phyloP scores from a whole-genome alignment of 2,329 filamentous ascomycete genomes.

The Diaporthe velutina region DNA sequence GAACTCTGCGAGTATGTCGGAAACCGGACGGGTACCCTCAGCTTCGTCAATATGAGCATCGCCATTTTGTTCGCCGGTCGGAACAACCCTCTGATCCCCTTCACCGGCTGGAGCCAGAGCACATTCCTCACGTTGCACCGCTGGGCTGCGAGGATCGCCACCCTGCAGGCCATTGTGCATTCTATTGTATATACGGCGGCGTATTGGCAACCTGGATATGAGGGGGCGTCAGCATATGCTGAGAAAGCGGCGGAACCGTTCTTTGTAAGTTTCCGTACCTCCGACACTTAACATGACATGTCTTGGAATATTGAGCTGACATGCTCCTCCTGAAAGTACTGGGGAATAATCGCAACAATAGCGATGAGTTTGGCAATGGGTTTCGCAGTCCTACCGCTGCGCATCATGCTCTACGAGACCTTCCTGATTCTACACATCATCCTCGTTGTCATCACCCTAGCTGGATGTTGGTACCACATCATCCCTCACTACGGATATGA shows the following conservation, averaged over 20 bases:
- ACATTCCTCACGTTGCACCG: conserved; percentile 78
- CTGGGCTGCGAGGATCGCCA: conserved; percentile 73
- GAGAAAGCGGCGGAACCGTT: conserved; percentile 11
- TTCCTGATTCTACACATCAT: conserved; percentile 65
- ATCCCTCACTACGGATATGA: conserved; percentile 18
- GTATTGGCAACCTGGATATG: conserved; percentile 12
- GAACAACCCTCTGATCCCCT: conserved; percentile 76
- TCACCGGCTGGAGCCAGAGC: conserved; percentile 77
- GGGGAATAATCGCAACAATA: conserved; percentile 52
- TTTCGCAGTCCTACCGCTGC: conserved; percentile 58
- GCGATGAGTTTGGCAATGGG: conserved; percentile 59
- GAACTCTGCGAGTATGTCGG: conserved; percentile 60
- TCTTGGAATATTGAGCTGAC: not conserved
- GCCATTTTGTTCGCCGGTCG: conserved; percentile 76
- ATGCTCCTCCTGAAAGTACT: not conserved
- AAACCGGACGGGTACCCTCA: conserved; percentile 74
- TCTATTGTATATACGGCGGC: conserved; percentile 61
- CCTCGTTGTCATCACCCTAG: conserved; percentile 62
- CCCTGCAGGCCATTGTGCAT: conserved; percentile 73
- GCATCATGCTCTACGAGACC: conserved; percentile 58
- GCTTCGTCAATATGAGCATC: conserved; percentile 73
- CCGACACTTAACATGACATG: fast-evolving
- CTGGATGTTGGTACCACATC: conserved; percentile 44
- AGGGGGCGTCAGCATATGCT: not conserved
- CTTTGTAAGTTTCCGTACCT: not conserved